A percentile compares a stretch with the other conserved stretches of the same genome.
These are phyloP conservation scores for Linnemannia schmuckeri DNA, from an alignment of 192 early-diverging fungal genomes.

Conservation along the genomic window DNA sequence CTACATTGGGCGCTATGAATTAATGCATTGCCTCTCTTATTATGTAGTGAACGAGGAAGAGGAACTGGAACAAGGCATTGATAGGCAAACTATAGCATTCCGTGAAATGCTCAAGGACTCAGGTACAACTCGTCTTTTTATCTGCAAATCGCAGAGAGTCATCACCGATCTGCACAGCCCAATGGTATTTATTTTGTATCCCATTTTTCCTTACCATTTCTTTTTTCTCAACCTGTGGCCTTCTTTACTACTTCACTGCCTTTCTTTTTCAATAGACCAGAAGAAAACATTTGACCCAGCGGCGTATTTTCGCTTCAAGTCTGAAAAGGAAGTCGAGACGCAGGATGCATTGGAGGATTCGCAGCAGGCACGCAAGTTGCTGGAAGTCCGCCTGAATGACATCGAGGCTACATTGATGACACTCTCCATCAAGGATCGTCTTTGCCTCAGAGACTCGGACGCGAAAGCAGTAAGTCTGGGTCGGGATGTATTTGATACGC, in stretches of 20 bases:
- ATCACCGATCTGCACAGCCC: not conserved
- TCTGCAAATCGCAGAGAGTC: not conserved
- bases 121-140: conserved; percentile 11
- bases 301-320: conserved; percentile 54
- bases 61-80: conserved; percentile 55
- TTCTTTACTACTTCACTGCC: no score
- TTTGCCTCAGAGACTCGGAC: conserved; percentile 36
- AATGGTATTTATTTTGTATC: not conserved
- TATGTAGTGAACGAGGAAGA: conserved; percentile 42
- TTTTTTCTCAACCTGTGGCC: no score
- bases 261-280: conserved; percentile 23
- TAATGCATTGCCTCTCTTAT: not conserved
- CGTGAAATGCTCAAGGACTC: conserved; percentile 39
- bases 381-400: conserved; percentile 40
- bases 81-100: conserved; percentile 48
- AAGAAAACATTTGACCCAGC: conserved; percentile 54
- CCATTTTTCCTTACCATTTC: not conserved
- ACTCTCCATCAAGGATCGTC: conserved; percentile 37
- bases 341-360: conserved; percentile 45
- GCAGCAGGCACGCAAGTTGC: conserved; percentile 39
- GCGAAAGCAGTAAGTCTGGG: conserved; percentile 29
- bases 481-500: not conserved
- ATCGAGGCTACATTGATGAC: conserved; percentile 43
- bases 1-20: not conserved
- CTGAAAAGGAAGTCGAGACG: conserved; percentile 45